Percentiles rank a stretch among this genome's conserved stretches.
Evolutionary conservation across 2,329 filamentous ascomycete species (phyloP).

Genomic region (Stromatinia cepivora): DNA sequence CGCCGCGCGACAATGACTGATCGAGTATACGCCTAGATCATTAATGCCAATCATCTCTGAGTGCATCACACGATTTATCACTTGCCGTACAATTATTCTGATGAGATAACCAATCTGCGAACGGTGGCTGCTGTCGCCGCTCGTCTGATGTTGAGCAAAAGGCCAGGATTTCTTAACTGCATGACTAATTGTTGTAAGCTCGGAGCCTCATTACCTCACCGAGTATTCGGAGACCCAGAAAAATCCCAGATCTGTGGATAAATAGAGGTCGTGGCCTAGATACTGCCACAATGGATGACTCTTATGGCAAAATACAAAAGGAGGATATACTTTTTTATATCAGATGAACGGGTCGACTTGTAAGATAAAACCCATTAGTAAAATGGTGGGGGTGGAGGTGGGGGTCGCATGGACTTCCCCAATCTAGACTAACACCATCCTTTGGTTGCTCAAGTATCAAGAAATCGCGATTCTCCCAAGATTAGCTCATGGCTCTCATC

Average conservation of each 20-base stretch:
- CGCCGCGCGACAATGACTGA: not conserved
- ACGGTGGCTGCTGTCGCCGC: not conserved
- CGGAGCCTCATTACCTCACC: slow-evolving; percentile 14
- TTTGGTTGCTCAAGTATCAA: not conserved
- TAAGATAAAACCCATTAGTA: not conserved
- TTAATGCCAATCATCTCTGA: not conserved
- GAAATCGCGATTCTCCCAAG: not conserved
- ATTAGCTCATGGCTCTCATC: not conserved
- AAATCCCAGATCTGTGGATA: not conserved
- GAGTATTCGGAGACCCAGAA: not conserved
- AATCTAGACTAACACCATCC: not conserved
- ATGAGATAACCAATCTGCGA: not conserved
- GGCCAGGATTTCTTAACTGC: not conserved
- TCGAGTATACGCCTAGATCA: not conserved
- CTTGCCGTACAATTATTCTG: not conserved
- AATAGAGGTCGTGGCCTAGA: not conserved
- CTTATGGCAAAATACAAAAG: not conserved
- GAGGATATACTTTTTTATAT: slow-evolving; percentile 9
- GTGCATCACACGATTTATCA: not conserved
- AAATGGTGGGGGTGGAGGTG: not conserved
- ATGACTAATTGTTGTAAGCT: slow-evolving; percentile 12
- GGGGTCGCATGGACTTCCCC: slow-evolving; percentile 3
- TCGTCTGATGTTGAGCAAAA: not conserved
- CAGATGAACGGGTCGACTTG: not conserved
- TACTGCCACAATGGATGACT: not conserved